Evolutionary conservation across 495 filamentous ascomycete species (phyloP), one percentile per base, ranked within the genome.

Genomic region (Tetracladium setigerum): DNA sequence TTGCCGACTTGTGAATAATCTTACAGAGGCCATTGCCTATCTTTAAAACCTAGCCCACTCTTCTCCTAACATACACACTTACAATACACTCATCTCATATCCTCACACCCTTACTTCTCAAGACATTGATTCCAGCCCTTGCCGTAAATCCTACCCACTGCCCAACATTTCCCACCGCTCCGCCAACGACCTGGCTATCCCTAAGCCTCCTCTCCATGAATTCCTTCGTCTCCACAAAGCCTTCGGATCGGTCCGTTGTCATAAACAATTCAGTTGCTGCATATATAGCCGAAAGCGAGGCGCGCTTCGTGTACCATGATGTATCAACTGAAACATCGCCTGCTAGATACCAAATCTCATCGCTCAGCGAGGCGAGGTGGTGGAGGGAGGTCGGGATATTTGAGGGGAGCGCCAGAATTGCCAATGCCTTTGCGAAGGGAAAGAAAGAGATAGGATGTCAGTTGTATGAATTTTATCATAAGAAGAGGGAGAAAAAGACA

Each of bases 221-320:
- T 19, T 74, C 67, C 54, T 82, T 83, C 17, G 92, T 97, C 43
- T 87, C 86, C 2, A 49, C 55, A 53, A 82, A 87, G 12, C 76
- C 78, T 0, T 70, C 61, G 0, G 78, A 84, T 45, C 62, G 66
- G 61, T 97, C 94, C 37, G 83, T 84, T 13, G 89, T 97, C 90
- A 96, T 95, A 64, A 89, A 89, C 2, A 95, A 68, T 64, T 98
- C 92, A 22, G 83, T 78, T 33, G 81, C 83, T 18, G 87, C 85
- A 60, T 97, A 98, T 54, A 95, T 79, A 10, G 79, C 72, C 3
- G 84, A 77, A 5, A 97, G 69, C 1, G 78, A 79, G 5, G 83
- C 78, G 5, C 92, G 81, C 62, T 92, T 92, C 45, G 89, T 86
- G 61, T 97, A 98, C 92, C 92, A 97, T 10, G 75, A 76, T 0